Evolutionary conservation across 1,139 yeast genomes (phyloP).

Genomic region (Yamadazyma blattariae): DNA sequence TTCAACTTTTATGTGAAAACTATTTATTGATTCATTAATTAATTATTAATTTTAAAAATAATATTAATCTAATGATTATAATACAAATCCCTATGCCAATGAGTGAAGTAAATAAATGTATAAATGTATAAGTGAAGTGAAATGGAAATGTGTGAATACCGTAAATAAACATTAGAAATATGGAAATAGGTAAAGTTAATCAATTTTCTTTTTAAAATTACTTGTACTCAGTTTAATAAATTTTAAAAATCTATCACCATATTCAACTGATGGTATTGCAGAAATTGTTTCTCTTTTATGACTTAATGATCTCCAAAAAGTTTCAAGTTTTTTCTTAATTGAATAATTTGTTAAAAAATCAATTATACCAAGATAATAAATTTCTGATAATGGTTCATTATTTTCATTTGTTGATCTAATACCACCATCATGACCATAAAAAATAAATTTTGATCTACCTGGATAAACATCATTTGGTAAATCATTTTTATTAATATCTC

Average conservation of each 20-base stretch:
- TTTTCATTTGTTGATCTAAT: constrained; percentile 68
- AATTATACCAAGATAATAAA: constrained; percentile 90
- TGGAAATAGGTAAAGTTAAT: too few relatives aligned
- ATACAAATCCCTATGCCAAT: too few relatives aligned
- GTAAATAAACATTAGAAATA: too few relatives aligned
- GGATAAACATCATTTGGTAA: constrained; percentile 47
- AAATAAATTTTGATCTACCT: constrained; percentile 51
- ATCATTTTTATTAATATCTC: constrained; percentile 42
- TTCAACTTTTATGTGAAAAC: too few relatives aligned
- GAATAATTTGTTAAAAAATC: constrained; percentile 91
- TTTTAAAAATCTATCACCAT: constrained; percentile 78
- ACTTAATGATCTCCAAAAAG: constrained; percentile 75
- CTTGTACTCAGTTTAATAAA: constrained; percentile 53
- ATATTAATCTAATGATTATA: too few relatives aligned
- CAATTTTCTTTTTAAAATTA: constrained; percentile 8
- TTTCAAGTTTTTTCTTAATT: constrained; percentile 72
- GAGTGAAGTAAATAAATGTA: too few relatives aligned
- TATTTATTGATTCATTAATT: too few relatives aligned
- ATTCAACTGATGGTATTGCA: constrained; percentile 87
- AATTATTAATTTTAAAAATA: too few relatives aligned
- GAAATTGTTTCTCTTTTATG: constrained; percentile 73
- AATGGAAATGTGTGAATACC: too few relatives aligned
- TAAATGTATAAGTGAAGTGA: too few relatives aligned
- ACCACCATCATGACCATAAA: constrained; percentile 87
- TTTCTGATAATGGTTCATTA: constrained; percentile 61